Evolutionary conservation across 2,329 filamentous ascomycete genomes (phyloP), one percentile per base, ranked within the genome.

Genomic region (Ceratocystis cubensis): DNA sequence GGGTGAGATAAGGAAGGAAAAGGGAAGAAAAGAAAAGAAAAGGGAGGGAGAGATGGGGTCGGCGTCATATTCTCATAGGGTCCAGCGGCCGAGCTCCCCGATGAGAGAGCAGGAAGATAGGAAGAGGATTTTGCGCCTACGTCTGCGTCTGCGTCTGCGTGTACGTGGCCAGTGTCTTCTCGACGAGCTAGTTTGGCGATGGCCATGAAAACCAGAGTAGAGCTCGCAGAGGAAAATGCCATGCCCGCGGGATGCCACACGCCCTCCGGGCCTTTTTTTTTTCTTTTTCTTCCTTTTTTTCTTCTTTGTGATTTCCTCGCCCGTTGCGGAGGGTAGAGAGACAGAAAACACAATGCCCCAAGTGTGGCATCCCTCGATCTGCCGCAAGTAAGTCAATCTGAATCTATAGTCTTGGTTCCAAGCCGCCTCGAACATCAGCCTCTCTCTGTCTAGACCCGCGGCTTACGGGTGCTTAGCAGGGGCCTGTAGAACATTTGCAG

Each of bases 401-500:
- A 50, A 50, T 50, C 46, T 20, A 50, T n/a, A n/a, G 17, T 37
- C 33, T 10, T 37, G 33, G 33, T 37, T 37, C 33, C 8, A 37
- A 37, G 20, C 20, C 20, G 33, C 33, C 8, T 8, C 8, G 8
- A 37, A 37, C 33, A 50, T 50, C 5, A 22, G 17, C 17, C 46
- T 20, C 20, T 22, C 46, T 22, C 17, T 17, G 25, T 17, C 50
- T 17, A 57, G 50, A 15, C 22, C 10, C 22, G 3, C 50, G 25
- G 50, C 50, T 57, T 57, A 57, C 8, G 20, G 20, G 50, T 50
- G 6, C 33, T 37, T 28, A 57, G 22, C 50, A 57, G 25, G 50
- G 50, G 50, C 10, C 50, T 56, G 50, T 30, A 57, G 50, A 57
- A 57, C 50, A 30, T 30, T 57, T 57, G 5, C 20, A 57, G 50